Evolutionary conservation across 1,284 basidiomycete genomes (phyloP), one percentile per base, ranked within the genome.

Genomic region (Sanghuangporus weigelae): DNA sequence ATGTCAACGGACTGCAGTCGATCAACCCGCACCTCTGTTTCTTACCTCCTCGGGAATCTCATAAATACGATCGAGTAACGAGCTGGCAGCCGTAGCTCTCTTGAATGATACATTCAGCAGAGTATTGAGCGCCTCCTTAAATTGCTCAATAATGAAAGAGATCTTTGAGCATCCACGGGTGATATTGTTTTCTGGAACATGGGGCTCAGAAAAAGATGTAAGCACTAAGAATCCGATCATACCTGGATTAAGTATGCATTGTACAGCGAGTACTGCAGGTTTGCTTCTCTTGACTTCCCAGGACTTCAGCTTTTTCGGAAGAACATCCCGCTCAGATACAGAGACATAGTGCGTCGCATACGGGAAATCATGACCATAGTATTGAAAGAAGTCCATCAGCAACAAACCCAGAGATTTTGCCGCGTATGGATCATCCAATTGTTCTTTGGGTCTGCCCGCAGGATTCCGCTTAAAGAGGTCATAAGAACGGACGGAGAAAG

Each of bases 291-390:
- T 71, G 55, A 70, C 68, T 78, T 78, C 78, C 6, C 72, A 69
- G 56, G 75, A 74, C 19, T 69, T 66, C 38, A 38, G 57, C 59
- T 71, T 72, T 69, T 80, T 81, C 31, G 75, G 71, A 0, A 78
- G 67, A 7, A 79, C 61, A 59, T 70, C 71, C 0, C 74, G 73
- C 50, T 76, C 66, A 7, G 69, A 64, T 3, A 78, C 71, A 4
- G 77, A 81, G 36, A 83, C 78, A 65, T 78, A 81, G 12, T 71
- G 73, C 7, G 71, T 74, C 14, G 68, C 66, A 66, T 81, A 82
- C 1, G 77, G 74, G 67, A 82, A 81, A 2, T 72, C 64, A n/a
- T 70, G 66, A 36, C 76, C 80, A 65, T 82, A 84, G 63, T 81
- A 81, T 21, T 74, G 67, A 61, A 83, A 67, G 62, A 83, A 81